Evolutionary conservation across 129 eudicot species (phyloP).

Genomic region (Solidago caesia): DNA sequence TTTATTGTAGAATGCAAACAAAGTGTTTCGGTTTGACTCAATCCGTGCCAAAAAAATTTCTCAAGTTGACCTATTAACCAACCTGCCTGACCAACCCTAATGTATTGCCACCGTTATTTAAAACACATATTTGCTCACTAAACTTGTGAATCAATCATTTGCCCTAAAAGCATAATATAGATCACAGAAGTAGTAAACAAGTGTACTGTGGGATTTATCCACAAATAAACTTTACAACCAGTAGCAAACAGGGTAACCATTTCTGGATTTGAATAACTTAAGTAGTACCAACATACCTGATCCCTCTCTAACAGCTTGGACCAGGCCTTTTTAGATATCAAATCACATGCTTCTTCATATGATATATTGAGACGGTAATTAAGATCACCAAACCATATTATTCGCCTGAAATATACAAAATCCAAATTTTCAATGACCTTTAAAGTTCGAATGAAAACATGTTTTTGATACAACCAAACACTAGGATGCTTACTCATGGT

Average conservation of each 20-base stretch:
- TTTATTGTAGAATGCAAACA: background rate
- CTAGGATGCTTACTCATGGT: constrained; percentile 73
- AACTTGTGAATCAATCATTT: background rate
- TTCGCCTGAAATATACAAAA: constrained; percentile 48
- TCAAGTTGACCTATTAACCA: background rate
- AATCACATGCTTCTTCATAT: constrained; percentile 61
- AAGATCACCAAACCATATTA: constrained; percentile 92
- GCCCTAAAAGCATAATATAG: background rate
- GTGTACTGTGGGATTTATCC: background rate
- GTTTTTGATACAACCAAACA: background rate
- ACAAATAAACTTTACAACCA: background rate
- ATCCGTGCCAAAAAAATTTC: background rate
- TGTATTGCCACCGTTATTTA: background rate
- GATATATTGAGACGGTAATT: constrained; percentile 76
- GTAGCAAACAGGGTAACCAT: background rate
- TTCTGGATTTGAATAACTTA: background rate
- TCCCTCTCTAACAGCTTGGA: constrained; percentile 65
- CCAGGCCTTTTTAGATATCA: constrained; percentile 78
- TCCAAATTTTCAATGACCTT: background rate
- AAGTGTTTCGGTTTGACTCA: background rate
- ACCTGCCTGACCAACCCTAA: too few species aligned
- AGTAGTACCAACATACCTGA: constrained; percentile 51
- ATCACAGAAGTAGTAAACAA: background rate
- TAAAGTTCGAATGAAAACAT: background rate
- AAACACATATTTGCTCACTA: background rate